These are phyloP conservation scores for Mycena sanguinolenta DNA, from an alignment of 768 basidiomycete genomes.

Conservation along the genomic window DNA sequence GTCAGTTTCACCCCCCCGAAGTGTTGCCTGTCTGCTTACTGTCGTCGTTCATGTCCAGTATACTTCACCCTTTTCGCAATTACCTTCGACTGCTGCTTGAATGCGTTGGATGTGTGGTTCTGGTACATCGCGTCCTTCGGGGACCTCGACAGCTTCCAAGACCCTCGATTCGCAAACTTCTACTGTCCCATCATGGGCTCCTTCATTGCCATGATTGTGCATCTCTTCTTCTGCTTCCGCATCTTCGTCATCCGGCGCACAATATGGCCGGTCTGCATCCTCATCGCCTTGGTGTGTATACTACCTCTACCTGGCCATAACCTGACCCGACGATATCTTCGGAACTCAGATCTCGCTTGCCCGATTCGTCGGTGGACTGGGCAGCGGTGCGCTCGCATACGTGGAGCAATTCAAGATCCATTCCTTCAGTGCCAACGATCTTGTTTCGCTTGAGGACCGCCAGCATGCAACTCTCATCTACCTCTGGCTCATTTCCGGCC, in stretches of 20 bases:
- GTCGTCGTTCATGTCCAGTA: neutral
- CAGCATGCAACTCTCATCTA: neutral
- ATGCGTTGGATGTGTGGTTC: constrained; percentile 12
- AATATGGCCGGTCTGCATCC: constrained; percentile 11
- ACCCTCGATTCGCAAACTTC: neutral
- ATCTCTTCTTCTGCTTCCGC: constrained; percentile 25
- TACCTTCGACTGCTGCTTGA: constrained; percentile 9
- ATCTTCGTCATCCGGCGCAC: constrained; percentile 13
- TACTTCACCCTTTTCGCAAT: constrained; percentile 23
- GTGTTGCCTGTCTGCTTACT: neutral
- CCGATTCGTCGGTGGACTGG: constrained; percentile 19
- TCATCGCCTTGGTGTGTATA: constrained; percentile 17
- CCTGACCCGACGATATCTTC: no score
- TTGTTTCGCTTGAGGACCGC: neutral
- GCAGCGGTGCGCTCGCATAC: constrained; percentile 8
- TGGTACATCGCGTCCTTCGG: constrained; percentile 23
- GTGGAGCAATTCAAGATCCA: neutral
- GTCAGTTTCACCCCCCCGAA: neutral
- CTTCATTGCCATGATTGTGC: constrained; percentile 22
- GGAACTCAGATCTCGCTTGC: constrained; percentile 1
- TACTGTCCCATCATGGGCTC: constrained; percentile 26
- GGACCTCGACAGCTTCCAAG: neutral
- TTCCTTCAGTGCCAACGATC: neutral
- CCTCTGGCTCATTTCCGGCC: constrained; percentile 13
- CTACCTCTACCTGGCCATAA: no score